Percentiles rank a stretch among this genome's conserved stretches.
These are phyloP conservation scores for Chrysoporthe deuterocubensis DNA, from an alignment of 2,329 filamentous ascomycete genomes.

Conservation along the genomic window DNA sequence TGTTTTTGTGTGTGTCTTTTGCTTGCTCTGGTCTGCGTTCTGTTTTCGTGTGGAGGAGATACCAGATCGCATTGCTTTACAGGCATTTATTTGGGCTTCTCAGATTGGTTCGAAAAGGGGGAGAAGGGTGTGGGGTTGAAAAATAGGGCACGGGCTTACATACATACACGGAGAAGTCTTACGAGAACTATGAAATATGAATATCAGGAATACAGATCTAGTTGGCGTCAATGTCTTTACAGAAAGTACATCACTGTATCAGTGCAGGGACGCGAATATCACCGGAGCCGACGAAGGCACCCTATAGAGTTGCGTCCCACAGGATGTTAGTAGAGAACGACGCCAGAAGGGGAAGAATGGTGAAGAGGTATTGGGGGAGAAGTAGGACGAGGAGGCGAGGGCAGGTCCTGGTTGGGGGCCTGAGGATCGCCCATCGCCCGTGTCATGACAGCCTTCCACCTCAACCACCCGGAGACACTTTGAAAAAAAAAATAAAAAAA, in stretches of 20 bases:
- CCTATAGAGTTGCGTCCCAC: too few species aligned
- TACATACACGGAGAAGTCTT: neutral
- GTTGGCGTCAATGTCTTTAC: neutral
- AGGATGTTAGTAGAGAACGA: too few species aligned
- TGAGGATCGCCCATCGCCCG: too few species aligned
- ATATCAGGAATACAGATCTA: neutral
- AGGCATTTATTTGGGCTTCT: neutral
- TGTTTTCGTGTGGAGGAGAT: constrained; percentile 9
- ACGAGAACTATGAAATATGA: constrained; percentile 4
- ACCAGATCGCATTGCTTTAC: constrained; percentile 21
- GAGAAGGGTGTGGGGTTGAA: neutral
- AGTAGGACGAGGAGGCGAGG: too few species aligned
- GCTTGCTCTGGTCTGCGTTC: neutral
- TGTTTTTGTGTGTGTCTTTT: neutral
- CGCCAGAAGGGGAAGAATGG: too few species aligned
- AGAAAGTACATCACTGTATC: neutral
- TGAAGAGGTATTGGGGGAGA: too few species aligned
- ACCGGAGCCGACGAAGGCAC: too few species aligned
- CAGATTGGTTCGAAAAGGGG: neutral
- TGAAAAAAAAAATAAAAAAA: too few species aligned
- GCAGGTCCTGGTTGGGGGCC: too few species aligned
- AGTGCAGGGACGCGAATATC: neutral
- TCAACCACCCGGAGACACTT: too few species aligned
- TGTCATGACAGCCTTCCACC: too few species aligned
- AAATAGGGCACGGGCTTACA: neutral